Evolutionary conservation across 441 rosid species (phyloP).

Genomic region (Eruca vesicaria): DNA sequence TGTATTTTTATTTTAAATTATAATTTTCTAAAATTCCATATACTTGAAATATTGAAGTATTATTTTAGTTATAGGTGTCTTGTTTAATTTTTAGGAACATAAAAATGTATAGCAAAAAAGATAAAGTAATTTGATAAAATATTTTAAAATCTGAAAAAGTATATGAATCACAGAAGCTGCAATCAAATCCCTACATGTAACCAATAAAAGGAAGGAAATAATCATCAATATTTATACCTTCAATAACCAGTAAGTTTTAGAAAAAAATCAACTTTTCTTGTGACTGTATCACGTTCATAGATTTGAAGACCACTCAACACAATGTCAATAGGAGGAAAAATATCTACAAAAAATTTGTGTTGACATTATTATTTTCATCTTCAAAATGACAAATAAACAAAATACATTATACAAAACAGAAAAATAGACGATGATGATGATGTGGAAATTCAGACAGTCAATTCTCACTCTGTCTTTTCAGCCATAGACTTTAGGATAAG

Average conservation of each 20-base stretch:
- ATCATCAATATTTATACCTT: not conserved
- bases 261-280: conserved; percentile 26
- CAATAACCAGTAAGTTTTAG: not conserved
- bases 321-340: not conserved
- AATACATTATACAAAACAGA: conserved; percentile 22
- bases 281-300: conserved; percentile 28
- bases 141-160: not conserved
- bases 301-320: conserved; percentile 26
- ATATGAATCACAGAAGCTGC: not conserved
- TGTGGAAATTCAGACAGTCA: conserved; percentile 40
- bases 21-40: not conserved
- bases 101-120: not conserved
- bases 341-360: not conserved
- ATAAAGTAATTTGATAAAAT: not conserved
- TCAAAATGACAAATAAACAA: not conserved
- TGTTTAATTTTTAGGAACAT: not conserved
- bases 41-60: not conserved
- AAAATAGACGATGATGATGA: conserved; percentile 32
- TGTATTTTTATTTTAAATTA: too few relatives aligned
- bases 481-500: conserved; percentile 62
- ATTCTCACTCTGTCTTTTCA: conserved; percentile 18
- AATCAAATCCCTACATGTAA: not conserved
- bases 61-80: not conserved
- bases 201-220: not conserved
- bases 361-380: not conserved